These are phyloP conservation scores for Phaeolepiota aurea DNA, from an alignment of 768 basidiomycete species.

Conservation along the genomic window DNA sequence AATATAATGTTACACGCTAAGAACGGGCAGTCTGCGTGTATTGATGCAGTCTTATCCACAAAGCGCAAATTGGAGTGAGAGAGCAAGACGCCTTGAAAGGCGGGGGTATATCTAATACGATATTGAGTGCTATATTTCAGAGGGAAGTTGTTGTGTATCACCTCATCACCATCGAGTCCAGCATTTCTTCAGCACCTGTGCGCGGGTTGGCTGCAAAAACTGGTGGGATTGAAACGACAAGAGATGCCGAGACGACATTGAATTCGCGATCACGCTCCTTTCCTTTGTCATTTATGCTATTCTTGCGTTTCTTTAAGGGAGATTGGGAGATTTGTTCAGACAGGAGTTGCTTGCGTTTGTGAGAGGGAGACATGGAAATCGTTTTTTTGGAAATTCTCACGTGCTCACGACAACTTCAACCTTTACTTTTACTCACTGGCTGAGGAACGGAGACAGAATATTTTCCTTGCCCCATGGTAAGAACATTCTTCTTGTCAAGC, in stretches of 20 bases:
- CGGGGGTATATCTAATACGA: constrained; percentile 72
- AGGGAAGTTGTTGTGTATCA: constrained; percentile 25
- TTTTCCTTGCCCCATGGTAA: constrained; percentile 7
- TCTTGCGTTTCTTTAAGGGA: constrained; percentile 28
- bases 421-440: too few species aligned
- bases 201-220: constrained; percentile 69
- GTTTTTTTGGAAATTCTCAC: constrained; percentile 6
- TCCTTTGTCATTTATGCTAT: constrained; percentile 19
- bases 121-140: neutral
- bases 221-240: constrained; percentile 73
- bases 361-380: constrained; percentile 4
- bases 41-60: constrained; percentile 48
- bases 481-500: too few species aligned
- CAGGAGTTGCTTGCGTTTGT: constrained; percentile 23
- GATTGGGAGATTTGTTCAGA: constrained; percentile 12
- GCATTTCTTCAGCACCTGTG: constrained; percentile 76
- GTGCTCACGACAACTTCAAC: too few species aligned
- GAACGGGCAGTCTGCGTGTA: constrained; percentile 83
- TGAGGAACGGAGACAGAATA: neutral
- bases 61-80: constrained; percentile 77
- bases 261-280: constrained; percentile 46
- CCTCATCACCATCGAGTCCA: constrained; percentile 96
- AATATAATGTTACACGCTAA: constrained; percentile 68
- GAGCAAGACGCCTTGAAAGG: constrained; percentile 81
- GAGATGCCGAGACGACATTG: constrained; percentile 49